A percentile compares a stretch with the other conserved stretches of the same genome.
Evolutionary conservation across 1,139 yeast genomes (phyloP).

Genomic region (Eremothecium sinecaudum): DNA sequence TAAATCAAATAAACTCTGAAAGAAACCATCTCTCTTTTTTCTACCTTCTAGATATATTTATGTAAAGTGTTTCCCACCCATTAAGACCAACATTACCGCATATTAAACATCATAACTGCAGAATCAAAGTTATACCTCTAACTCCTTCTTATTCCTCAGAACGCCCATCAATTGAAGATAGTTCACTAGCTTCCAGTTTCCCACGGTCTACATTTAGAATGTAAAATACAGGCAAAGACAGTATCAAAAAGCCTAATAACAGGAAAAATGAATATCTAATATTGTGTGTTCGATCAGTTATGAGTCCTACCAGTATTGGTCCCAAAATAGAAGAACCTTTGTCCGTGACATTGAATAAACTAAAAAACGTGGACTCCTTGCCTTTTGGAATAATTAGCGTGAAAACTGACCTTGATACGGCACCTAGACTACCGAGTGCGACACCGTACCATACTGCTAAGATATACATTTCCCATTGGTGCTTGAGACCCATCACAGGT

Average conservation of each 20-base stretch:
- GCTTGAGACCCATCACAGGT: conserved; percentile 43
- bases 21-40: no score
- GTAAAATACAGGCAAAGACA: conserved; percentile 44
- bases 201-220: conserved; percentile 51
- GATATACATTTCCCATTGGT: conserved; percentile 53
- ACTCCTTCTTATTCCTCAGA: no score
- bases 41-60: no score
- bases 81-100: no score
- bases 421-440: conserved; percentile 57
- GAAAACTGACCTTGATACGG: conserved; percentile 54
- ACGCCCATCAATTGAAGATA: no score
- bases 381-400: conserved; percentile 59
- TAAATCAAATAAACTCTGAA: no score
- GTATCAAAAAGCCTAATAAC: conserved; percentile 40
- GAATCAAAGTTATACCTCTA: no score
- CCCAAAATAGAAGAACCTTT: conserved; percentile 66
- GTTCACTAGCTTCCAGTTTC: conserved; percentile 36
- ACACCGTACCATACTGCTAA: conserved; percentile 64
- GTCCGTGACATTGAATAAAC: conserved; percentile 62
- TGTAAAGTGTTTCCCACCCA: no score
- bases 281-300: conserved; percentile 59
- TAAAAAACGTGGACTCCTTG: conserved; percentile 59
- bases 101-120: no score
- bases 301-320: conserved; percentile 54
- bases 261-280: conserved; percentile 60